A percentile compares a stretch with the other conserved stretches of the same genome.
These are phyloP conservation scores for Erysimum cheiri DNA, from an alignment of 441 rosid species.

Conservation along the genomic window DNA sequence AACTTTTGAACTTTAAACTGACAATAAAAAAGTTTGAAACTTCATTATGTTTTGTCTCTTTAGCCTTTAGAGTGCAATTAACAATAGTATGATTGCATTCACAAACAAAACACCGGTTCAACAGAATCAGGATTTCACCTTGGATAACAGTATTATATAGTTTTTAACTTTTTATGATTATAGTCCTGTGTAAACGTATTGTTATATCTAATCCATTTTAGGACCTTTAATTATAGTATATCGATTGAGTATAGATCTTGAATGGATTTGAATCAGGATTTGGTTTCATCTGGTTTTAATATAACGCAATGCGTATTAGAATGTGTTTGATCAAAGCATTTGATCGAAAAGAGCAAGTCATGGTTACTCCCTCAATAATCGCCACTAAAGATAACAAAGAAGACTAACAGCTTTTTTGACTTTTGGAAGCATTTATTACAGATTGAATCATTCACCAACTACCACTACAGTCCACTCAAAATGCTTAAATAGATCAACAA, in stretches of 20 bases:
- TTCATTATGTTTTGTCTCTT: not conserved
- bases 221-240: not conserved
- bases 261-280: not conserved
- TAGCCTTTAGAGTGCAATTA: not conserved
- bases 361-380: constrained; percentile 28
- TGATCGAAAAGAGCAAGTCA: constrained; percentile 37
- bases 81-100: not conserved
- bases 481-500: not conserved
- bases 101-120: constrained; percentile 1
- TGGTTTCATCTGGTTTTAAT: not conserved
- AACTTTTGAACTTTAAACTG: not conserved
- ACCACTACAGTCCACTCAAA: constrained; percentile 34
- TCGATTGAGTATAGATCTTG: not conserved
- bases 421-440: constrained; percentile 25
- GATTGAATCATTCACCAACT: constrained; percentile 38
- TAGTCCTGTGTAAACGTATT: not conserved
- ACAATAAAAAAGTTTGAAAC: not conserved
- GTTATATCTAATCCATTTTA: constrained; percentile 1
- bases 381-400: constrained; percentile 32
- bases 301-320: not conserved
- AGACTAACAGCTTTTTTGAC: constrained; percentile 32
- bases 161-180: not conserved
- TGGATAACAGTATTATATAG: not conserved
- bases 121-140: not conserved
- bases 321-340: constrained; percentile 16